Percentiles rank a stretch among this genome's conserved stretches.
Conservation (phyloP, 2,329 filamentous ascomycete genomes). For the Arthroderma sp. region DNA sequence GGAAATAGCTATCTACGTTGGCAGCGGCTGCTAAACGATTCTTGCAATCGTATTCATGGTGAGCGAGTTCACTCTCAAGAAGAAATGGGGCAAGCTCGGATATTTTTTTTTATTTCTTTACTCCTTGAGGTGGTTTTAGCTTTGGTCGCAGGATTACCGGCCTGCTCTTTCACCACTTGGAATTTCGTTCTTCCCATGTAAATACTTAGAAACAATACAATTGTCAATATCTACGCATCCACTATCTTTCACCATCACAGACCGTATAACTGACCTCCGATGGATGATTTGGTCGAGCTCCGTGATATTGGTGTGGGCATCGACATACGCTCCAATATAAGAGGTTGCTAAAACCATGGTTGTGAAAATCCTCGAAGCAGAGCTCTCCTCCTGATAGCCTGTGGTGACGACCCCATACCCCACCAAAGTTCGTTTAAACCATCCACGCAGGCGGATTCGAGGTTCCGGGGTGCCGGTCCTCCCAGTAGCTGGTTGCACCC, state of each 20-base stretch:
- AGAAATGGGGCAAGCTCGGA: neutral
- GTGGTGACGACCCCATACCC: neutral
- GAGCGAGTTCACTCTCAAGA: neutral
- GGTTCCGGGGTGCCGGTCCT: neutral
- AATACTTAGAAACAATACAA: neutral
- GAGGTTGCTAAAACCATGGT: no score
- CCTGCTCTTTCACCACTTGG: neutral
- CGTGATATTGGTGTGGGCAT: no score
- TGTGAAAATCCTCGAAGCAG: no score
- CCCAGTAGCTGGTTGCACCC: neutral
- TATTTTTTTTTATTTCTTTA: neutral
- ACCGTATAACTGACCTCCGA: no score
- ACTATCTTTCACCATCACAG: neutral
- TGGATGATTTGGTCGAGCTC: no score
- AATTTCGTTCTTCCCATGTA: neutral
- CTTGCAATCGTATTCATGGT: neutral
- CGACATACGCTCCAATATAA: no score
- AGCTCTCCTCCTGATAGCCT: neutral
- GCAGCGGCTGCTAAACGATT: slow-evolving; percentile 6
- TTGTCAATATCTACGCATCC: neutral
- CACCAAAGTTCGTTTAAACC: neutral
- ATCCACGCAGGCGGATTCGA: neutral
- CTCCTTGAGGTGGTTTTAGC: neutral
- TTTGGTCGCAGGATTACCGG: neutral
- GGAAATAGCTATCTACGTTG: slow-evolving; percentile 6